Evolutionary conservation across 2,329 filamentous ascomycete species (phyloP), one percentile per base, ranked within the genome.

Genomic region (Lomentospora prolificans): DNA sequence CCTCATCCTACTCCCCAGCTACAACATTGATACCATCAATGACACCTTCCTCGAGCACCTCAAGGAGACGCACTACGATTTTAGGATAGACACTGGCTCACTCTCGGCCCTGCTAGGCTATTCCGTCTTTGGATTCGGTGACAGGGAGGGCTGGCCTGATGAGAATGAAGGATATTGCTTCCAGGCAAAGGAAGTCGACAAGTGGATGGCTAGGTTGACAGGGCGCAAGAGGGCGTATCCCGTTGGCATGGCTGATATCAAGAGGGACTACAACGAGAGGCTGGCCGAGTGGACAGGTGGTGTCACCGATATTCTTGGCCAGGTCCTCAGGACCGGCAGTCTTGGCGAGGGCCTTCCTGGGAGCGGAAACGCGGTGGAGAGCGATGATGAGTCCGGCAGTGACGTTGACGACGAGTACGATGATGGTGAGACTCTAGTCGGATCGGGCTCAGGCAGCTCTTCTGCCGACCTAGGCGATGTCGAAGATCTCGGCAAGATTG

Each of bases 191-290:
- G 86, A 96, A 62, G 77, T 95, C 3, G 92, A 99, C 67, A 90
- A 84, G 67, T 97, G 94, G 92, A 89, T 99, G 87, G 90, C 92
- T n/a, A 95, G 90, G 66, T 72, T 99, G 64, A 96, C 91, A 0
- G 86, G 82, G 1, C 81, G 86, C 59, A 96, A 92, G 72, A 79
- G 91, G 65, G 91, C 90, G 1, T 97, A 87, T 64, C 92, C 92
- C 0, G 75, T 97, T 5, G 94, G 94, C 3, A 85, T 92, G 77
- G 90, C 87, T 2, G 90, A 97, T 69, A 81, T 87, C 57, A 95
- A 90, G 70, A 77, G 72, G n/a, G 87, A 94, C 66, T 81, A 84
- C 19, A 72, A 76, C 19, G 70, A 79, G 51, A 76, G 87, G 25
- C 69, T 97, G 55, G 70, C 78, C 31, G 90, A 96, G 67, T 99